Evolutionary conservation across 2,329 filamentous ascomycete species (phyloP).

Genomic region (Ceratocystis colombiana): DNA sequence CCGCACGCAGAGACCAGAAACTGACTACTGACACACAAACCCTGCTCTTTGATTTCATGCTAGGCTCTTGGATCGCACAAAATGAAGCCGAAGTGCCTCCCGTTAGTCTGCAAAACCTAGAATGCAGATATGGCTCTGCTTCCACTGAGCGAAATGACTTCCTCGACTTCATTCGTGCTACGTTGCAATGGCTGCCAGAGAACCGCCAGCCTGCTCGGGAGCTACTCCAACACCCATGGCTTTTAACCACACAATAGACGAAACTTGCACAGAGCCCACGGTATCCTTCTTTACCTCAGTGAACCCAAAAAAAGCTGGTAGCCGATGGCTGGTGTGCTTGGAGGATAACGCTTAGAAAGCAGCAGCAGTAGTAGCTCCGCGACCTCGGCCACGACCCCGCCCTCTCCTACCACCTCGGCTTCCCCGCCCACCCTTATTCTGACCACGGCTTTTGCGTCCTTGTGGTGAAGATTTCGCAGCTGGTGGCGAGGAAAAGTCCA

Average conservation of each 20-base stretch:
- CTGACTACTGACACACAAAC: not conserved
- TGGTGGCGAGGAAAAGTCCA: not conserved
- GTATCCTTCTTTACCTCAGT: not conserved
- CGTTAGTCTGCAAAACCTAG: slow-evolving; percentile 20
- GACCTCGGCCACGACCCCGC: slow-evolving; percentile 2
- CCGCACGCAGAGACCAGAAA: not conserved
- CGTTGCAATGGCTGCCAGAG: slow-evolving; percentile 24
- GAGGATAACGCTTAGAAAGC: not conserved
- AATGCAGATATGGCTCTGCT: slow-evolving; percentile 17
- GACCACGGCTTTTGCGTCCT: not conserved
- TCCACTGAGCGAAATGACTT: slow-evolving; percentile 17
- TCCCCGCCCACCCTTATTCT: not conserved
- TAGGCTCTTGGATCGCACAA: slow-evolving; percentile 22
- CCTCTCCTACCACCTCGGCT: slow-evolving; percentile 3
- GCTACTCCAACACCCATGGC: slow-evolving; percentile 20
- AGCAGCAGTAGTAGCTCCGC: not conserved
- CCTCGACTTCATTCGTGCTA: slow-evolving; percentile 19
- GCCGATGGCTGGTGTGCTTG: not conserved
- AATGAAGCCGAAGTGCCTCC: slow-evolving; percentile 23
- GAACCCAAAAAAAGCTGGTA: not conserved
- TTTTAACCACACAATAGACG: slow-evolving; percentile 5
- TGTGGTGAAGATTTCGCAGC: not conserved
- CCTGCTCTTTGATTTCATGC: not conserved
- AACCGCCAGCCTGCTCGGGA: slow-evolving; percentile 19
- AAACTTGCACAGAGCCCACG: not conserved